phyloP scores from a whole-genome alignment of 768 basidiomycete species.

The Hemileccinum rubropunctum region DNA sequence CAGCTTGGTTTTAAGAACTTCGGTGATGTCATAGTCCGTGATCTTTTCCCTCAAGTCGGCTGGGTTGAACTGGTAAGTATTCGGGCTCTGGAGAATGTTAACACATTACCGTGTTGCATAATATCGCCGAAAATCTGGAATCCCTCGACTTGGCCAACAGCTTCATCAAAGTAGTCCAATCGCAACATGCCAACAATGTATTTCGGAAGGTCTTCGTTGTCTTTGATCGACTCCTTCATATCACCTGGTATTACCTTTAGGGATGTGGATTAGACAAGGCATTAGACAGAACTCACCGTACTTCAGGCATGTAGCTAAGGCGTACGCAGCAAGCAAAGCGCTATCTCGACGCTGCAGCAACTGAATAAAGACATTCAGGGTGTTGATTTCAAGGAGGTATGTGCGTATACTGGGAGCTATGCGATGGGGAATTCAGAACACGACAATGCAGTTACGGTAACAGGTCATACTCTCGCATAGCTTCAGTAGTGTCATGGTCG shows the following conservation, averaged over 20 bases:
- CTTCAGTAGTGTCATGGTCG: conserved; percentile 21
- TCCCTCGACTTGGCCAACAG: neutral
- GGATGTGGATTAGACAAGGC: neutral
- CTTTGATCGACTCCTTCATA: neutral
- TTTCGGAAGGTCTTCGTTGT: neutral
- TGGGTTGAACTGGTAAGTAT: neutral
- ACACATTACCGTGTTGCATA: conserved; percentile 3
- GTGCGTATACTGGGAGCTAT: no score
- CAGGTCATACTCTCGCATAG: conserved; percentile 15
- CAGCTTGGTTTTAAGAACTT: neutral
- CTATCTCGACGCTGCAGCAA: conserved; percentile 12
- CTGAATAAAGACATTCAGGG: conserved; percentile 9
- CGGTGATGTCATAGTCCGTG: neutral
- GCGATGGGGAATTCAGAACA: no score
- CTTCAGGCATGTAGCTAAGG: conserved; percentile 2
- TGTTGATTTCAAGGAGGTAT: conserved; percentile 1
- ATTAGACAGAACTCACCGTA: conserved; percentile 1
- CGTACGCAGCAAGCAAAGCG: conserved; percentile 20
- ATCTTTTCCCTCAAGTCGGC: conserved; percentile 3
- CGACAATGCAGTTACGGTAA: no score
- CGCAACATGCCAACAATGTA: conserved; percentile 3
- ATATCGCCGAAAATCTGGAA: conserved; percentile 3
- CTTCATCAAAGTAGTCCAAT: conserved; percentile 7
- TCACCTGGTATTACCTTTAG: neutral
- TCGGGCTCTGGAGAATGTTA: neutral